Base-by-base conservation (phyloP, 2,329 filamentous ascomycete species). In the Penicillium sp. region DNA sequence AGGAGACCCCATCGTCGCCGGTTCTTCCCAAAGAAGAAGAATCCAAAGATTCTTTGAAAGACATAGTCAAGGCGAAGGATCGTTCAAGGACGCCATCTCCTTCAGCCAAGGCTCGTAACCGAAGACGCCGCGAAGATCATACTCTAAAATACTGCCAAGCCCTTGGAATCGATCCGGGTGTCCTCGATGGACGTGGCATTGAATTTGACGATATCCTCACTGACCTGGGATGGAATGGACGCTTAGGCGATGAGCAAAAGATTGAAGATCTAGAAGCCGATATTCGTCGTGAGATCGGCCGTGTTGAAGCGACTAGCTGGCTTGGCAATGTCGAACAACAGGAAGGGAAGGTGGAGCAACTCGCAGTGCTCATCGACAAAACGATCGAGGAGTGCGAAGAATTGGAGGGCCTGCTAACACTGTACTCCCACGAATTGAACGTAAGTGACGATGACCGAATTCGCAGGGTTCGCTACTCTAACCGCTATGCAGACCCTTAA, bases 361-460 rank as follows among this genome's bases (percentile, higher is more conserved):
- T 98, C 57, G 89, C 91, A 59, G 80, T 75, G 47, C 83, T 95
- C 44, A 84, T 98, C 44, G 91, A 98, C 63, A 78, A 85, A 54
- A 87, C 89, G n/a, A 89, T 98, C 59, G 80, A 84, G 16, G 93
- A 98, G 70, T 97, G 93, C 61, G 94, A 98, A 59, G 91, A 97
- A 71, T 76, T 98, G 47, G 93, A 98, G 65, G 94, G 94, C 49
- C 76, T 98, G 31, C 74, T 98, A 42, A 98, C 93, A 0, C 73
- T 98, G 27, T 98, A 98, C 68, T 88, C 87, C 38, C 93, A 97
- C 22, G 93, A 98, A 68, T 76, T 98, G 51, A 89, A 88, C 60
- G 87, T 91, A 77, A 74, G 85, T 68, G 23, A n/a, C 9, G 18
- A 20, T 4, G 9, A 6, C 14, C 14, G 5, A 10, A 18, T 11